Percentiles rank a stretch among this genome's conserved stretches.
Conservation (phyloP, 805 yeast species). For the Yarrowia sp. region DNA sequence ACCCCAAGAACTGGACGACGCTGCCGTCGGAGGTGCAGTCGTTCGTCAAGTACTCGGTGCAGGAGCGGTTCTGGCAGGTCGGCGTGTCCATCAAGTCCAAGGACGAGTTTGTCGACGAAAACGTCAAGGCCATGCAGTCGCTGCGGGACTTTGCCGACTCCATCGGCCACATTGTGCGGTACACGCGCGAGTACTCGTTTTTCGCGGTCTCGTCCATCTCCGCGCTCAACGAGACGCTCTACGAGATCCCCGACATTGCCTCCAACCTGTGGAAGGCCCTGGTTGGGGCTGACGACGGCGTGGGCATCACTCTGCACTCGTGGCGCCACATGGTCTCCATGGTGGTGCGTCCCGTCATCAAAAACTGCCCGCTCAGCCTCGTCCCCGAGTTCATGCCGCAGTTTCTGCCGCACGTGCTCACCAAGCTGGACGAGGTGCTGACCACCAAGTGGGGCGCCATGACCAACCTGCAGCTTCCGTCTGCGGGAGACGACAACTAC, state of each 20-base stretch:
- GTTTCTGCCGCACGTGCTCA: slow-evolving; percentile 73
- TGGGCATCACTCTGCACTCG: slow-evolving; percentile 88
- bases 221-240: slow-evolving; percentile 83
- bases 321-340: slow-evolving; percentile 97
- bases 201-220: slow-evolving; percentile 85
- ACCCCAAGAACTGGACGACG: slow-evolving; percentile 86
- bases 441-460: slow-evolving; percentile 74
- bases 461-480: slow-evolving; percentile 46
- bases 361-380: slow-evolving; percentile 77
- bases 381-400: slow-evolving; percentile 69
- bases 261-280: slow-evolving; percentile 76
- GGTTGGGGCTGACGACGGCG: slow-evolving; percentile 61
- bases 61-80: slow-evolving; percentile 97
- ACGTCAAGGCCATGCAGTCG: slow-evolving; percentile 89
- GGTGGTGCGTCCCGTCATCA: slow-evolving; percentile 79
- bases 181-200: slow-evolving; percentile 94
- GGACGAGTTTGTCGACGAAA: slow-evolving; percentile 92
- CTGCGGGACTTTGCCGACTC: slow-evolving; percentile 96
- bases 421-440: slow-evolving; percentile 69
- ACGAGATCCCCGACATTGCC: slow-evolving; percentile 81
- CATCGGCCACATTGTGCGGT: slow-evolving; percentile 91
- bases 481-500: slow-evolving; percentile 49
- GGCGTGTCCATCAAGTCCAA: slow-evolving; percentile 93
- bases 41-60: slow-evolving; percentile 83
- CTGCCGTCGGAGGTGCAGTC: slow-evolving; percentile 87